phyloP scores from a whole-genome alignment of 306 rosid genomes.

The Mimosa pudica region DNA sequence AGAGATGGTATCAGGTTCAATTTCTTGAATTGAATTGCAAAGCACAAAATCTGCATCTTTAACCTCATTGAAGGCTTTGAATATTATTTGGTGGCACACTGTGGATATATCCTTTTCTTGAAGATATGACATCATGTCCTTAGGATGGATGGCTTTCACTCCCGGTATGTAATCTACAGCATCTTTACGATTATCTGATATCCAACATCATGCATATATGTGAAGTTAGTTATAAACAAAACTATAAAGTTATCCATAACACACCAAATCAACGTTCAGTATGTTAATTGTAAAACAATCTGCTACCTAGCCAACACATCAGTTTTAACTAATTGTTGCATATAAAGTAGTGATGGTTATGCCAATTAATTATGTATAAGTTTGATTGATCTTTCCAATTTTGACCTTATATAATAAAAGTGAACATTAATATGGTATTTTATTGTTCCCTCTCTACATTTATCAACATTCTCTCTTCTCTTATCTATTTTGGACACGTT shows the following conservation, averaged over 20 bases:
- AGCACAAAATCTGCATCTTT: constrained; percentile 49
- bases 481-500: too few relatives aligned
- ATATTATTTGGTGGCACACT: constrained; percentile 50
- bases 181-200: constrained; percentile 46
- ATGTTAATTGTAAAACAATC: too few relatives aligned
- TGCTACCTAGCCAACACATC: too few relatives aligned
- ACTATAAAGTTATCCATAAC: neutral
- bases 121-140: constrained; percentile 59
- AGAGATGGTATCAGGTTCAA: constrained; percentile 45
- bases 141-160: constrained; percentile 50
- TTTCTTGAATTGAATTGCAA: constrained; percentile 55
- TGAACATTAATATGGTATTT: too few relatives aligned
- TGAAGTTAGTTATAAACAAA: neutral
- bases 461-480: too few relatives aligned
- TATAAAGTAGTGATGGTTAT: too few relatives aligned
- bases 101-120: constrained; percentile 47
- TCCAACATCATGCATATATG: neutral
- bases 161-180: constrained; percentile 65
- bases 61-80: constrained; percentile 45
- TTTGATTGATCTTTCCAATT: too few relatives aligned
- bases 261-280: neutral
- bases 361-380: too few relatives aligned
- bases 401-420: too few relatives aligned
- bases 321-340: too few relatives aligned
- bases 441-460: too few relatives aligned